Percentiles rank a stretch among this genome's conserved stretches.
Evolutionary conservation across 2,329 filamentous ascomycete genomes (phyloP).

Genomic region (Botryotinia globosa): DNA sequence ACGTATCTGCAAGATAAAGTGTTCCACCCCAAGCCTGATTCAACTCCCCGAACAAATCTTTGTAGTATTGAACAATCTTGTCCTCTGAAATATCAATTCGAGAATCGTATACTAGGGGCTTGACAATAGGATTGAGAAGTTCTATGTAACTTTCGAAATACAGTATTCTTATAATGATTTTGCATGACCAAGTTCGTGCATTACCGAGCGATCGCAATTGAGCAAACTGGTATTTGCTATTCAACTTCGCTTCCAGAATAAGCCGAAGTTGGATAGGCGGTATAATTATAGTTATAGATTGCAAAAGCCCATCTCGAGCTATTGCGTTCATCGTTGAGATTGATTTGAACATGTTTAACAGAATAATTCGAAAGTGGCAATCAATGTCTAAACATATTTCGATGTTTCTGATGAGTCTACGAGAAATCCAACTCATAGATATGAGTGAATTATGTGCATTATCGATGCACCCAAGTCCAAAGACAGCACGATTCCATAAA

Average conservation of each 20-base stretch:
- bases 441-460: background rate
- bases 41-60: background rate
- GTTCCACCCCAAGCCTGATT: constrained; percentile 1
- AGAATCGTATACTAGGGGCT: rapidly evolving
- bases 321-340: background rate
- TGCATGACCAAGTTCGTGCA: background rate
- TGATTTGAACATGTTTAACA: background rate
- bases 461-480: background rate
- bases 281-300: background rate
- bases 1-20: background rate
- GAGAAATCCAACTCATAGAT: too few species aligned
- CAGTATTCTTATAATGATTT: background rate
- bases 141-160: background rate
- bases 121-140: background rate
- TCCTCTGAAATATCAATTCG: background rate
- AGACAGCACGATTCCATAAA: background rate
- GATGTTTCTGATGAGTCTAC: background rate
- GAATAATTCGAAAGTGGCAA: rapidly evolving
- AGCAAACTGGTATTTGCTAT: background rate
- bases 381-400: background rate
- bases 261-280: background rate
- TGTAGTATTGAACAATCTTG: background rate
- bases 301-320: background rate
- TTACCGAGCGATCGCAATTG: background rate
- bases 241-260: background rate